Evolutionary conservation across 2,329 filamentous ascomycete species (phyloP), one percentile per base, ranked within the genome.

Genomic region (Elsinoe australis): DNA sequence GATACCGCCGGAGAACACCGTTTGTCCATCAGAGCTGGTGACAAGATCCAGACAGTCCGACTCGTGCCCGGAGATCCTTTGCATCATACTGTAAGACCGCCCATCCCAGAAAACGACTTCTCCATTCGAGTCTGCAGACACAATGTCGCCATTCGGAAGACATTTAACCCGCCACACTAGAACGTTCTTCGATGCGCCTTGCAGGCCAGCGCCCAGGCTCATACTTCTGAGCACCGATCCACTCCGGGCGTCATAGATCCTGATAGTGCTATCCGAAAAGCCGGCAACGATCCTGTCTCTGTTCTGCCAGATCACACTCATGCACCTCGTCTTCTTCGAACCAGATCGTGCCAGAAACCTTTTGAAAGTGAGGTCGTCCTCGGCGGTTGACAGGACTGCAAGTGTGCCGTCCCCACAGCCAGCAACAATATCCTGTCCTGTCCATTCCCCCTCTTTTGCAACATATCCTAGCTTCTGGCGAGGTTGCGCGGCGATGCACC

Each of bases 251-350:
- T 96, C 88, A 67, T 89, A 94, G 47, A 92, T 78, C 53, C 90
- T 83, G 55, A 98, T 92, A n/a, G 81, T 87, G 66, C 88, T 89
- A 68, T 98, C 90, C n/a, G 88, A 90, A 64, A 92, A 96, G 17
- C 92, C 92, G 28, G 90, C 88, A 33, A 95, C 79, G 51, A 90
- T 81, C 26, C 82, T 80, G 59, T 90, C 79, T 50, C 84, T 80
- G 55, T 85, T 83, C 67, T 95, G 88, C 68, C 94, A 98, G 18
- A 84, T 79, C 54, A 98, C 81, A 68, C 87, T 95, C 59, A 96
- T 80, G 61, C 94, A 90, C 59, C 90, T 83, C 26, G 87, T 81
- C 67, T 85, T 89, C 70, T 90, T 94, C 22, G 83, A 83, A 2
- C 85, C 81, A 2, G 87, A 83, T 54, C 86, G 76, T 32, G 83